A percentile compares a stretch with the other conserved stretches of the same genome.
Conservation (phyloP, 78 protist genomes). For the Dictyostelium capitatum region DNA sequence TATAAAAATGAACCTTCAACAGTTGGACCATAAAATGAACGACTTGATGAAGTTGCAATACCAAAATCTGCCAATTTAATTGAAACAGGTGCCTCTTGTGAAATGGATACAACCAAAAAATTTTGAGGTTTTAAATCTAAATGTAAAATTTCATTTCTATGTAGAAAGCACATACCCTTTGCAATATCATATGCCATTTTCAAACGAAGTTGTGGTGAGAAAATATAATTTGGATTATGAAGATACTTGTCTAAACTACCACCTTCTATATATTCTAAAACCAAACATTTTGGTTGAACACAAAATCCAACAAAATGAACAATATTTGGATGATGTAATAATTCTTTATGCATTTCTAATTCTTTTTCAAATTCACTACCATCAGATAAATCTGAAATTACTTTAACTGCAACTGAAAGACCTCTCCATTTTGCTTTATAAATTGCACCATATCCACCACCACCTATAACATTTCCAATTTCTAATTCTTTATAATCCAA, state of each 20-base stretch:
- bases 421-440: constrained; percentile 73
- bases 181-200: constrained; percentile 84
- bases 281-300: constrained; percentile 66
- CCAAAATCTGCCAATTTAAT: constrained; percentile 79
- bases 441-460: constrained; percentile 81
- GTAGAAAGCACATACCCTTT: constrained; percentile 81
- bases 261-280: constrained; percentile 66
- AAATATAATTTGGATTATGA: constrained; percentile 18
- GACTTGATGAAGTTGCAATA: constrained; percentile 52
- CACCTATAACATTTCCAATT: constrained; percentile 62
- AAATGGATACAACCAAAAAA: constrained; percentile 54
- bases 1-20: constrained; percentile 66
- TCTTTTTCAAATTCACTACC: constrained; percentile 80
- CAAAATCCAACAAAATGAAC: constrained; percentile 82
- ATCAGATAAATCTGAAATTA: constrained; percentile 39
- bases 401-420: constrained; percentile 52
- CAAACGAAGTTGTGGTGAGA: constrained; percentile 51
- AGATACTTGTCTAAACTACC: constrained; percentile 74
- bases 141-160: constrained; percentile 77
- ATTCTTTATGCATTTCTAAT: constrained; percentile 75
- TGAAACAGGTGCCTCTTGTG: constrained; percentile 60
- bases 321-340: constrained; percentile 73
- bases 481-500: constrained; percentile 66
- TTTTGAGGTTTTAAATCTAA: constrained; percentile 83
- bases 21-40: constrained; percentile 70